Conservation (phyloP, 176 grass and related monocot genomes). For the Otatea glauca region DNA sequence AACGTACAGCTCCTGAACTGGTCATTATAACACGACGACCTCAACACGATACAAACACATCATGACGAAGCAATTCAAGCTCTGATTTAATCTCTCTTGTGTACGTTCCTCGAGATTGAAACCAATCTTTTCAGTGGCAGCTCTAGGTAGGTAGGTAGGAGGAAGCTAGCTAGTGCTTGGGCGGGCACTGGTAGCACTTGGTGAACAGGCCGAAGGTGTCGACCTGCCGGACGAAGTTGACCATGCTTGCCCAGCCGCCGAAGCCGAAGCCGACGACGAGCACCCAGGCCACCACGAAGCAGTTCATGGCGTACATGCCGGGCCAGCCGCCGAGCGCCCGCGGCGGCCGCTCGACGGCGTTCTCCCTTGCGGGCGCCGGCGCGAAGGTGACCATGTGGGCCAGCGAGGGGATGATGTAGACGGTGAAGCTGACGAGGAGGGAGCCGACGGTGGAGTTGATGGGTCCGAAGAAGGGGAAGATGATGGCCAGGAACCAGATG, state of each 20-base stretch:
- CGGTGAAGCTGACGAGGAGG: constrained; percentile 96
- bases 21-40: constrained; percentile 10
- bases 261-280: constrained; percentile 92
- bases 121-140: not conserved
- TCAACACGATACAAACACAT: not conserved
- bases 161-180: constrained; percentile 54
- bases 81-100: not conserved
- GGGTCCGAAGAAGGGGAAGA: constrained; percentile 96
- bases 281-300: constrained; percentile 87
- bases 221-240: constrained; percentile 80
- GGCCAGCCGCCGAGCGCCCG: constrained; percentile 64
- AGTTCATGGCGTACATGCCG: constrained; percentile 64
- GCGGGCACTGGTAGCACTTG: no score
- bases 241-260: constrained; percentile 90
- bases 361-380: constrained; percentile 75
- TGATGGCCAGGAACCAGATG: constrained; percentile 92
- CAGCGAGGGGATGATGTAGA: constrained; percentile 86
- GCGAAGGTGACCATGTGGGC: constrained; percentile 88
- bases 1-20: constrained; percentile 15
- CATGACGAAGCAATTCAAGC: constrained; percentile 6
- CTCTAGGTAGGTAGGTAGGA: constrained; percentile 6
- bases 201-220: no score
- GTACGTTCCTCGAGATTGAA: constrained; percentile 1
- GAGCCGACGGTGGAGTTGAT: constrained; percentile 96
- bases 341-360: constrained; percentile 89